Evolutionary conservation across 129 eudicot species (phyloP).

Genomic region (Oenanthe sinensis): DNA sequence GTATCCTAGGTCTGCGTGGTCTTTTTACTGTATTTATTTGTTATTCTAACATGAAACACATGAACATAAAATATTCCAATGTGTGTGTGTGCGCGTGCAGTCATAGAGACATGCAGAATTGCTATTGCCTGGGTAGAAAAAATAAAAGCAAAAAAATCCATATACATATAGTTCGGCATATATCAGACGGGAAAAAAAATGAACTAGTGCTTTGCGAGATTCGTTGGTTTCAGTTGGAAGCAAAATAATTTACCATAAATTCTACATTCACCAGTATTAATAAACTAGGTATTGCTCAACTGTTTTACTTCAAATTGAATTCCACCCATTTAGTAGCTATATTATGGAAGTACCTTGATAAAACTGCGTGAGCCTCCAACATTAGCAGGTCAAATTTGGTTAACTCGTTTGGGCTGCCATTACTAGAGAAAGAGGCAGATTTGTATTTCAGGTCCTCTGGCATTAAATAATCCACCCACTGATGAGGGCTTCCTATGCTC

Average conservation of each 20-base stretch:
- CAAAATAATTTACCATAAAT: neutral
- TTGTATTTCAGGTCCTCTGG: constrained; percentile 48
- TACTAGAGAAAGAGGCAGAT: constrained; percentile 30
- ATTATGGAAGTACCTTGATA: constrained; percentile 49
- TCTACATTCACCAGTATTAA: neutral
- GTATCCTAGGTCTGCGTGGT: neutral
- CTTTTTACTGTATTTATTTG: neutral
- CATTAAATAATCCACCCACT: constrained; percentile 82
- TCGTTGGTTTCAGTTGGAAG: neutral
- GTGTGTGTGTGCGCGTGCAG: neutral
- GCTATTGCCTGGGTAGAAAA: neutral
- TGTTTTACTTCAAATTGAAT: neutral
- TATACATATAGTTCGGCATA: neutral
- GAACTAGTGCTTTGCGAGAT: neutral
- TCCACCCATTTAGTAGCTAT: neutral
- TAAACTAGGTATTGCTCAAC: neutral
- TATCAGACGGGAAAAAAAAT: neutral
- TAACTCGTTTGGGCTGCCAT: constrained; percentile 17
- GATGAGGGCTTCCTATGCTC: constrained; percentile 69
- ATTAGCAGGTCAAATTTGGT: constrained; percentile 69
- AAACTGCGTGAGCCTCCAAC: constrained; percentile 65
- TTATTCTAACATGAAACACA: neutral
- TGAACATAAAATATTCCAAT: neutral
- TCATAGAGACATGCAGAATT: neutral
- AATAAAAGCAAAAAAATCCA: neutral